Evolutionary conservation across 768 basidiomycete genomes (phyloP).

Genomic region (Pisolithus tinctorius): DNA sequence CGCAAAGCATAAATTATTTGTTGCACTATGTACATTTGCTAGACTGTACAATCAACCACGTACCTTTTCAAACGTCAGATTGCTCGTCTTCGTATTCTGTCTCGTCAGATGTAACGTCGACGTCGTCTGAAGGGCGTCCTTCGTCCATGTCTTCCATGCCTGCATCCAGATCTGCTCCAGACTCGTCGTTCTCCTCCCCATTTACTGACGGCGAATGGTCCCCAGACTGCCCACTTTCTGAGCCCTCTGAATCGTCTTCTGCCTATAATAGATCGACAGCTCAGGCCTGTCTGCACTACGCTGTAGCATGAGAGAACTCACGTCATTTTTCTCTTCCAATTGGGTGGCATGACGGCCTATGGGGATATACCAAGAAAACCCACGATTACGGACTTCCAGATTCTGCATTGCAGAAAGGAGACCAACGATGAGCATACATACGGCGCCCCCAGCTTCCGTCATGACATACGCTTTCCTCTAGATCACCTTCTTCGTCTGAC

Average conservation of each 20-base stretch:
- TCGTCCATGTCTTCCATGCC: constrained; percentile 38
- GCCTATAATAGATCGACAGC: constrained; percentile 15
- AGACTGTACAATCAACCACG: constrained; percentile 3
- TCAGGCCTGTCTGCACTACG: background rate
- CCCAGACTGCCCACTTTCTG: constrained; percentile 26
- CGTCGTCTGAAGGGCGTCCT: constrained; percentile 35
- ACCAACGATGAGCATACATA: background rate
- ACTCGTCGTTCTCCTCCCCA: constrained; percentile 35
- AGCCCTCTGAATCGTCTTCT: constrained; percentile 29
- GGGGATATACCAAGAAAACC: constrained; percentile 61
- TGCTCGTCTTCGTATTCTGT: constrained; percentile 46
- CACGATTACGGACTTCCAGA: constrained; percentile 53
- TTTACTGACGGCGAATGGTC: constrained; percentile 25
- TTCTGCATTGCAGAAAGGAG: constrained; percentile 34
- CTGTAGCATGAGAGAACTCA: constrained; percentile 23
- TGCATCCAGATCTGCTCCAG: constrained; percentile 31
- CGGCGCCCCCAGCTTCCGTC: no score
- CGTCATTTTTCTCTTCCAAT: constrained; percentile 82
- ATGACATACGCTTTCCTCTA: constrained; percentile 63
- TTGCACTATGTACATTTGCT: constrained; percentile 7
- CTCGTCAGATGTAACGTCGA: constrained; percentile 38
- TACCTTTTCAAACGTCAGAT: constrained; percentile 8
- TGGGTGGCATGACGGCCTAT: constrained; percentile 69
- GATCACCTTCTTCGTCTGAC: constrained; percentile 76
- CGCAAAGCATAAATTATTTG: constrained; percentile 8